Conservation (phyloP, 805 yeast genomes). For the Lipomyces starkeyi region DNA sequence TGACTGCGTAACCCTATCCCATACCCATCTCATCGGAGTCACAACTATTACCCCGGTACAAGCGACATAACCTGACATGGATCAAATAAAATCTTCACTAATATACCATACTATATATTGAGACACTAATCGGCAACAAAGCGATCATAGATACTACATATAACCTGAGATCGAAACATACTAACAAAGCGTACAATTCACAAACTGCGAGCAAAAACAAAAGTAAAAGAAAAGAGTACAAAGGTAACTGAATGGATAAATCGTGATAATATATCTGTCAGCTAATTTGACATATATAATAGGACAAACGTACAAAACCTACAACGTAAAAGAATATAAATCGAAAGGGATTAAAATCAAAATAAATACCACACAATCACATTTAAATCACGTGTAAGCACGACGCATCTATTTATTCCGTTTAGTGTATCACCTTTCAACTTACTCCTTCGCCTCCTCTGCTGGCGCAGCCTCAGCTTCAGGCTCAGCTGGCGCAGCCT, state of each 20-base stretch:
- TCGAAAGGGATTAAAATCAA: constrained; percentile 10
- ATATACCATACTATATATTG: neutral
- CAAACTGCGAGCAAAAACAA: neutral
- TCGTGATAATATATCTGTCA: neutral
- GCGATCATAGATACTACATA: constrained; percentile 1
- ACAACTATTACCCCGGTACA: too few species aligned
- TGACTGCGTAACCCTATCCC: neutral
- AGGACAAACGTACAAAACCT: neutral
- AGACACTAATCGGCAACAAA: neutral
- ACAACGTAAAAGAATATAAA: neutral
- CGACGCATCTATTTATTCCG: constrained; percentile 12
- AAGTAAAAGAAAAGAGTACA: neutral
- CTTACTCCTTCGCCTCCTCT: constrained; percentile 23
- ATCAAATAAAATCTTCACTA: neutral
- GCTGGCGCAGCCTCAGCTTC: constrained; percentile 42
- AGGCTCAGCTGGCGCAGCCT: constrained; percentile 62
- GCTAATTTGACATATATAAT: neutral
- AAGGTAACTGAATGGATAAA: neutral
- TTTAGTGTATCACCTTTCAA: neutral
- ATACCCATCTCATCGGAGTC: neutral
- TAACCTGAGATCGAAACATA: neutral
- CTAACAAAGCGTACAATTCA: constrained; percentile 3
- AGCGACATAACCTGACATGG: too few species aligned
- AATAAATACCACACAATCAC: constrained; percentile 6
- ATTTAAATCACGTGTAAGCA: neutral